A percentile compares a stretch with the other conserved stretches of the same genome.
phyloP scores from a whole-genome alignment of 495 filamentous ascomycete species.

The Hyaloscypha hepaticicola region DNA sequence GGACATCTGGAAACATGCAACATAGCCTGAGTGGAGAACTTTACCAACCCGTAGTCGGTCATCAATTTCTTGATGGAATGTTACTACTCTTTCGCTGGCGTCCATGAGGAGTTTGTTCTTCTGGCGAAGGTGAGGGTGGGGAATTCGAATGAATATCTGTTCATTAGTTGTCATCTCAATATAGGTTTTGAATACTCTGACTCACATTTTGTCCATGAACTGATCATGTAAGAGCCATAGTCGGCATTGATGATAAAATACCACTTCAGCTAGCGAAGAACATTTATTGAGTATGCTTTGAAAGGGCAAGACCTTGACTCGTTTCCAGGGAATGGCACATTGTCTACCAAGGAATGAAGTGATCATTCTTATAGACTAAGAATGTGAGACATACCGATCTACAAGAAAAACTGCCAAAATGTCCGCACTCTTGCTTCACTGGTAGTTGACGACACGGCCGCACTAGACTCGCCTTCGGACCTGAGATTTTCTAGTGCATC shows the following conservation, averaged over 20 bases:
- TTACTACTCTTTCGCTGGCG: too few relatives aligned
- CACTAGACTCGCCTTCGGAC: too few relatives aligned
- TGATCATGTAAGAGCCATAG: background rate
- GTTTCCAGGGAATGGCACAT: background rate
- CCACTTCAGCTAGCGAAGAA: background rate
- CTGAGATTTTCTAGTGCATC: too few relatives aligned
- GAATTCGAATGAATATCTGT: too few relatives aligned
- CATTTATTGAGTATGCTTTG: background rate
- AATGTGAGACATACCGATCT: background rate
- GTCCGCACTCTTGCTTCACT: background rate
- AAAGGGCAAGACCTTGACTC: background rate
- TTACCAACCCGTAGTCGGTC: too few relatives aligned
- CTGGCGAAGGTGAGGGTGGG: too few relatives aligned
- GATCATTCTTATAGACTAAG: background rate
- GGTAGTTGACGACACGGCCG: too few relatives aligned
- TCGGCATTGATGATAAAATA: background rate
- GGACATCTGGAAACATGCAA: background rate
- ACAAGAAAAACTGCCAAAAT: conserved; percentile 5
- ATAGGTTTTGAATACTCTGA: background rate
- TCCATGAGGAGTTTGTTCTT: too few relatives aligned
- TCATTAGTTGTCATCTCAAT: background rate
- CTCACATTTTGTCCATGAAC: background rate
- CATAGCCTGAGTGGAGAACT: background rate
- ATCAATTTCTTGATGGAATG: too few relatives aligned
- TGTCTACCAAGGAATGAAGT: background rate